Percentiles rank a stretch among this genome's conserved stretches.
phyloP scores from a whole-genome alignment of 768 basidiomycete species.

The Myochromella boudieri region DNA sequence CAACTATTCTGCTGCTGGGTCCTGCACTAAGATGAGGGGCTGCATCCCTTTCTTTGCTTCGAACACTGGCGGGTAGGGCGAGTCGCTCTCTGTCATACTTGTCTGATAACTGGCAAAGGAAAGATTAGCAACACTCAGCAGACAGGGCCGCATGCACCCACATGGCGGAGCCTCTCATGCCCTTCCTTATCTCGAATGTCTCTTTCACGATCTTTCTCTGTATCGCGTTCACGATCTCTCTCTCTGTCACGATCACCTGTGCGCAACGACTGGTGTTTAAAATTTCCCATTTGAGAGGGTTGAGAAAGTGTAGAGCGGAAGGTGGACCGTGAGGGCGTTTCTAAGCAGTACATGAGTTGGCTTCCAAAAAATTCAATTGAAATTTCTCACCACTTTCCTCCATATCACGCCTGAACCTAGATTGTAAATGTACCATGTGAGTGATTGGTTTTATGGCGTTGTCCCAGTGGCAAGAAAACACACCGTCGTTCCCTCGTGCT shows the following conservation, averaged over 20 bases:
- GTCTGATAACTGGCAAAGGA: slow-evolving; percentile 67
- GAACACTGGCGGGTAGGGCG: slow-evolving; percentile 49
- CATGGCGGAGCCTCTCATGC: slow-evolving; percentile 76
- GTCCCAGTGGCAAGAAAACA: slow-evolving; percentile 16
- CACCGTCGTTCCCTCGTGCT: slow-evolving; percentile 71
- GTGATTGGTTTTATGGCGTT: background rate
- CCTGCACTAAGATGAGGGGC: slow-evolving; percentile 57
- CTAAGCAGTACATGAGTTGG: slow-evolving; percentile 24
- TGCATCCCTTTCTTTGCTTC: slow-evolving; percentile 67
- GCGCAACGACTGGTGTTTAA: slow-evolving; percentile 84
- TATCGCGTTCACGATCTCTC: slow-evolving; percentile 42
- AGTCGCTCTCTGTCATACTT: slow-evolving; percentile 85
- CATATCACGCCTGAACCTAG: slow-evolving; percentile 76
- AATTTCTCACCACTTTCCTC: slow-evolving; percentile 65
- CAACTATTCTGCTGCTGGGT: slow-evolving; percentile 39
- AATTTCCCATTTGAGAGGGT: slow-evolving; percentile 91
- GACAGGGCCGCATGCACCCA: slow-evolving; percentile 31
- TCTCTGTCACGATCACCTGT: slow-evolving; percentile 58
- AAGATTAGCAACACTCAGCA: slow-evolving; percentile 6
- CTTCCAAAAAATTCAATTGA: slow-evolving; percentile 4
- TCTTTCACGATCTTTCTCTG: slow-evolving; percentile 53
- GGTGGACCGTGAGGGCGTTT: slow-evolving; percentile 58
- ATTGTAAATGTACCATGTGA: too few species aligned
- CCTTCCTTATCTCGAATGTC: slow-evolving; percentile 75
- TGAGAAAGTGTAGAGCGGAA: slow-evolving; percentile 76